Conservation (phyloP, 2,329 filamentous ascomycete species). For the Alternaria arborescens region DNA sequence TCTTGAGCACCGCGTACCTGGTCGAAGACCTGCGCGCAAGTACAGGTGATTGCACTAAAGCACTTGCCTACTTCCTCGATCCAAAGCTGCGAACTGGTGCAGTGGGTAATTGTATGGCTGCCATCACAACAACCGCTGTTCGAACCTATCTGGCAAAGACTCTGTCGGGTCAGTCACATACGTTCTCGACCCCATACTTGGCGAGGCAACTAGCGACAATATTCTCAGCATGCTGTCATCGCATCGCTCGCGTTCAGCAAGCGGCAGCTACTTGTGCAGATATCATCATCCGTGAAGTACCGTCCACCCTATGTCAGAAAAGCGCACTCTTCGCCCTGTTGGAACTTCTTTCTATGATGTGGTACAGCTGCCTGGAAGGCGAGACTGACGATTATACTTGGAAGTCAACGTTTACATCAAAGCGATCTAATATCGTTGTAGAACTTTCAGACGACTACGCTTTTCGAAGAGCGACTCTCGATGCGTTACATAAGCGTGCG, state of each 20-base stretch:
- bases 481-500: conserved; percentile 78
- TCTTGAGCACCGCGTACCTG: conserved; percentile 87
- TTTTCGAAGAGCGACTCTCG: conserved; percentile 80
- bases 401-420: conserved; percentile 79
- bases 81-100: conserved; percentile 74
- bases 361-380: conserved; percentile 90
- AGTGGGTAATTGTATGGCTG: conserved; percentile 69
- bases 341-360: conserved; percentile 92
- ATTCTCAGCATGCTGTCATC: conserved; percentile 90
- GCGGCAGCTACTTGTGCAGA: conserved; percentile 85
- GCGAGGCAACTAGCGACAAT: conserved; percentile 86
- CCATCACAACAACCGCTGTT: conserved; percentile 73
- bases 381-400: conserved; percentile 95
- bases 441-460: conserved; percentile 94
- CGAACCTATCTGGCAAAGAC: conserved; percentile 82
- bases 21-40: conserved; percentile 88
- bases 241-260: conserved; percentile 89
- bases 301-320: conserved; percentile 88
- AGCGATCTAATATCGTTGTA: conserved; percentile 79
- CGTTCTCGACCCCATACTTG: conserved; percentile 91
- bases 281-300: conserved; percentile 82
- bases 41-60: conserved; percentile 87
- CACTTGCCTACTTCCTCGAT: conserved; percentile 92
- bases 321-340: conserved; percentile 90
- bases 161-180: conserved; percentile 72